Percentiles rank a stretch among this genome's conserved stretches.
Conservation (phyloP, 108 stramenopile species). For the Nitzschia inconspicua region DNA sequence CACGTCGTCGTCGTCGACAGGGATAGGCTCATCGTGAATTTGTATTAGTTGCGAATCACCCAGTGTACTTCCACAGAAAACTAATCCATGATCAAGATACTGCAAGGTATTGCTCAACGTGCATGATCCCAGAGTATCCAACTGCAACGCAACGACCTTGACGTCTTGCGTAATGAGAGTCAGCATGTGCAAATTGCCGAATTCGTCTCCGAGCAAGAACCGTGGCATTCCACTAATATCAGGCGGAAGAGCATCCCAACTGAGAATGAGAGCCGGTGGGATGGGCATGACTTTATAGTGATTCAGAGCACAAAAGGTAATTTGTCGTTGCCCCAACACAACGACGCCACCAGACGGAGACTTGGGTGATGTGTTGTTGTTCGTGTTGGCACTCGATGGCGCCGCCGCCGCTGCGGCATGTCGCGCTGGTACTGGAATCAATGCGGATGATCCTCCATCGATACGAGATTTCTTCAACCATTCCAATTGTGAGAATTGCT, state of each 20-base stretch:
- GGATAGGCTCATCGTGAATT: conserved; percentile 79
- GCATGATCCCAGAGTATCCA: conserved; percentile 77
- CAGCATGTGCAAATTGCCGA: conserved; percentile 81
- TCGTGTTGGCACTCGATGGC: not conserved
- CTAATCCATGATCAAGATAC: conserved; percentile 86
- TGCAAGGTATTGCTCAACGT: conserved; percentile 59
- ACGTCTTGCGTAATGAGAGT: conserved; percentile 41
- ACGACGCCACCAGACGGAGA: conserved; percentile 66
- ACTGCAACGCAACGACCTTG: conserved; percentile 49
- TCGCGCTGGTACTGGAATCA: conserved; percentile 66
- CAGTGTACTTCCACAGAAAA: conserved; percentile 86
- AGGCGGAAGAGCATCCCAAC: conserved; percentile 43
- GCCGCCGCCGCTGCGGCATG: conserved; percentile 27
- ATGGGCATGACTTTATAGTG: conserved; percentile 64
- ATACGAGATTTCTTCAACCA: conserved; percentile 50
- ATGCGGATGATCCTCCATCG: conserved; percentile 64
- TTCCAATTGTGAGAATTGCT: conserved; percentile 3
- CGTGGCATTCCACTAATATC: conserved; percentile 48
- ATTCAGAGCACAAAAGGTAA: conserved; percentile 58
- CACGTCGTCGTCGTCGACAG: conserved; percentile 27
- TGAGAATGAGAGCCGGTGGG: conserved; percentile 39
- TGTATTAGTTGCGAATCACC: conserved; percentile 92
- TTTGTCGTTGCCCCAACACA: conserved; percentile 74
- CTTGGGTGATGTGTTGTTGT: not conserved
- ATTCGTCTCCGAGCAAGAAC: conserved; percentile 86